phyloP scores from a whole-genome alignment of 305 asterid genomes.

The Fraxinus latifolia region DNA sequence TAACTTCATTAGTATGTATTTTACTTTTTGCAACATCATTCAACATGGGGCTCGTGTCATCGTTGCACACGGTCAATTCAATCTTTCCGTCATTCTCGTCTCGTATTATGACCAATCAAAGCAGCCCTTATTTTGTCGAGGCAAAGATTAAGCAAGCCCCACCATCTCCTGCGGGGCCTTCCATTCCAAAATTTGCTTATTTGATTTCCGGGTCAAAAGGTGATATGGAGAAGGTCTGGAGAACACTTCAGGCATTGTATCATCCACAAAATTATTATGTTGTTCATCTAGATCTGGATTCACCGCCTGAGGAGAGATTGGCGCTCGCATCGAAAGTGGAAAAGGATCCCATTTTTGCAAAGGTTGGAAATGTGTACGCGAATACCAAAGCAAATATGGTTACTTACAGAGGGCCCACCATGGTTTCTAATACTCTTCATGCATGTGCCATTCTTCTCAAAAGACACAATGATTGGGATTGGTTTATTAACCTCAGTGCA shows the following conservation, averaged over 20 bases:
- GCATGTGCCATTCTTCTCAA: slow-evolving; percentile 90
- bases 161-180: slow-evolving; percentile 44
- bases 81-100: slow-evolving; percentile 52
- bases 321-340: slow-evolving; percentile 57
- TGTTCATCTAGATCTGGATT: slow-evolving; percentile 80
- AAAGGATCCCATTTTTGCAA: slow-evolving; percentile 49
- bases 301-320: slow-evolving; percentile 72
- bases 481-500: slow-evolving; percentile 79
- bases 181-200: slow-evolving; percentile 79
- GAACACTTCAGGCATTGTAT: slow-evolving; percentile 68
- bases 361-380: slow-evolving; percentile 67
- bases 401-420: slow-evolving; percentile 59
- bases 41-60: slow-evolving; percentile 69
- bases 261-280: slow-evolving; percentile 87
- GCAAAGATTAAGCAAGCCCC: slow-evolving; percentile 38
- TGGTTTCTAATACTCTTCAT: slow-evolving; percentile 90
- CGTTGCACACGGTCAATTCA: slow-evolving; percentile 58
- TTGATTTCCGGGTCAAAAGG: slow-evolving; percentile 81
- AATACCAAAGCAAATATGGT: slow-evolving; percentile 78
- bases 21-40: slow-evolving; percentile 71
- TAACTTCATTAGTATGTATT: slow-evolving; percentile 53
- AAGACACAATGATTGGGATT: slow-evolving; percentile 38
- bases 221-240: slow-evolving; percentile 82
- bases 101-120: slow-evolving; percentile 33
- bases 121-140: slow-evolving; percentile 39